Percentiles rank a stretch among this genome's conserved stretches.
Evolutionary conservation across 495 filamentous ascomycete species (phyloP).

Genomic region (Penicillium antarcticum): DNA sequence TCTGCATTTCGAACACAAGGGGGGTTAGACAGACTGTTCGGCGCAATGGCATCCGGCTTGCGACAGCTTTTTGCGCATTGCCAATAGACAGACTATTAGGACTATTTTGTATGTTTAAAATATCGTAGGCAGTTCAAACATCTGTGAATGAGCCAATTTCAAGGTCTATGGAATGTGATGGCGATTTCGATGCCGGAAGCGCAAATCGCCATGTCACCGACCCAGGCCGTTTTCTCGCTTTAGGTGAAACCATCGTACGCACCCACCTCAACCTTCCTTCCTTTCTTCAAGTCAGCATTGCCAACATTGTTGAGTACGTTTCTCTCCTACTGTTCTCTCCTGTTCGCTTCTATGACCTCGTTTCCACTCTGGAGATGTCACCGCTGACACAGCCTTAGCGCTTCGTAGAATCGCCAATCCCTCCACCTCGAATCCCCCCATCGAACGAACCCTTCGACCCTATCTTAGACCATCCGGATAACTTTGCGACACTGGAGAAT

Average conservation of each 20-base stretch:
- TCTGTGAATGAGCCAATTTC: background rate
- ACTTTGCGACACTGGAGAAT: slow-evolving; percentile 30
- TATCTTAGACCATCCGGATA: slow-evolving; percentile 16
- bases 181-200: slow-evolving; percentile 23
- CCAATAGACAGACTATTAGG: slow-evolving; percentile 12
- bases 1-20: background rate
- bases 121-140: background rate
- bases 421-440: slow-evolving; percentile 25
- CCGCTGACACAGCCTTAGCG: slow-evolving; percentile 45
- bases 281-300: slow-evolving; percentile 10
- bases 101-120: background rate
- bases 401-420: slow-evolving; percentile 38
- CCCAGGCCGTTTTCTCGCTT: slow-evolving; percentile 41
- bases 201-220: slow-evolving; percentile 40
- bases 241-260: slow-evolving; percentile 45
- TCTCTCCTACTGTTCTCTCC: background rate
- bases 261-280: slow-evolving; percentile 30
- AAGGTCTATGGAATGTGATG: slow-evolving; percentile 18
- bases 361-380: slow-evolving; percentile 31
- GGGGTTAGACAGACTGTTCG: slow-evolving; percentile 18
- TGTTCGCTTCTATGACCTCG: slow-evolving; percentile 6
- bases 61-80: slow-evolving; percentile 29
- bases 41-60: slow-evolving; percentile 27
- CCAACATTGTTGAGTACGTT: slow-evolving; percentile 18
- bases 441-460: slow-evolving; percentile 15